Evolutionary conservation across 352 stramenopile species (phyloP).

Genomic region (Globisporangium sylvaticum): DNA sequence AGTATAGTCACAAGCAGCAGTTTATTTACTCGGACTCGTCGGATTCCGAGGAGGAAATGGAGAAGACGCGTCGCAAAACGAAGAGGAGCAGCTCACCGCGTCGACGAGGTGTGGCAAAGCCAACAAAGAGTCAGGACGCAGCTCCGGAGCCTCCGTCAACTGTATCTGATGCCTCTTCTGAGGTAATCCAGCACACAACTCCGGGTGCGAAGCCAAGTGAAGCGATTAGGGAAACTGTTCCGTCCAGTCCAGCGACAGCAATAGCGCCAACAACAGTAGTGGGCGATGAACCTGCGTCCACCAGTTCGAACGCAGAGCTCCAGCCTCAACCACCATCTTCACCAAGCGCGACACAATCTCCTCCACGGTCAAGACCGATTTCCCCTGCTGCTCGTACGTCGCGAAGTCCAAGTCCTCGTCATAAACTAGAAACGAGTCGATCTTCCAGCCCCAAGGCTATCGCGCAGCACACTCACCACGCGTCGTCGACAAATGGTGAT

Average conservation of each 20-base stretch:
- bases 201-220: not conserved
- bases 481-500: not conserved
- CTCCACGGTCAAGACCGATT: not conserved
- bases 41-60: conserved; percentile 29
- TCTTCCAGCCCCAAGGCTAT: not conserved
- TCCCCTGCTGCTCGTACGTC: conserved; percentile 9
- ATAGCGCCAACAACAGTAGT: too few species aligned
- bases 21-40: conserved; percentile 70
- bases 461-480: not conserved
- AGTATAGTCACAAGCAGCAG: conserved; percentile 54
- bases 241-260: not conserved
- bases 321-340: not conserved
- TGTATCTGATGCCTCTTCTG: not conserved
- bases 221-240: too few species aligned
- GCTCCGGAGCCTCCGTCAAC: not conserved
- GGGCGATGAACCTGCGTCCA: not conserved
- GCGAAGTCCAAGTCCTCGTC: conserved; percentile 8
- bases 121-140: not conserved
- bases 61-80: conserved; percentile 2
- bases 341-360: not conserved
- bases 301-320: not conserved
- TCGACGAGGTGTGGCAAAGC: not conserved
- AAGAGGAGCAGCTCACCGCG: conserved; percentile 2
- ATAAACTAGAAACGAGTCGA: conserved; percentile 13
- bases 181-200: not conserved